Percentiles rank a stretch among this genome's conserved stretches.
These are phyloP conservation scores for Aspergillus panamensis DNA, from an alignment of 495 filamentous ascomycete genomes.

Conservation along the genomic window DNA sequence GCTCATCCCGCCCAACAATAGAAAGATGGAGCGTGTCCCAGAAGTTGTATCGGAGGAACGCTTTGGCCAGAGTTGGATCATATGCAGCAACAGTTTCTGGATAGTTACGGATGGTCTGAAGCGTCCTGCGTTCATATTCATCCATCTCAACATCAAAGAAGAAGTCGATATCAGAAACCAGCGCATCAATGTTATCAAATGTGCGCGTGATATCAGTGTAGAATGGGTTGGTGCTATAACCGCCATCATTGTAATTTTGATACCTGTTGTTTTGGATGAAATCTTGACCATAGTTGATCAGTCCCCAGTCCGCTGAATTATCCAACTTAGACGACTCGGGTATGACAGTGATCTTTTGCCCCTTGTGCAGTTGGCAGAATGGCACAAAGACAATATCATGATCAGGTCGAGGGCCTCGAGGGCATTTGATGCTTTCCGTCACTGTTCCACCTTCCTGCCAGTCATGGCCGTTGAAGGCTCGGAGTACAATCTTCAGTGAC, in stretches of 20 bases:
- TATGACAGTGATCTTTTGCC: not conserved
- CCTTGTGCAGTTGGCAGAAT: conserved; percentile 4
- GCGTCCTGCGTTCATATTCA: not conserved
- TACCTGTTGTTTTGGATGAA: conserved; percentile 14
- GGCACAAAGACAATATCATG: conserved; percentile 10
- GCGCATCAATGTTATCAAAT: conserved; percentile 4
- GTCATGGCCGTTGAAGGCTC: not conserved
- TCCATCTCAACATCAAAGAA: conserved; percentile 13
- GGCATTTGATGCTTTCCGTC: conserved; percentile 6
- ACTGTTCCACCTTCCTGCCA: conserved; percentile 12
- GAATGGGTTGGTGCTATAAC: not conserved
- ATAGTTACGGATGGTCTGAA: not conserved
- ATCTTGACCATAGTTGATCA: conserved; percentile 7
- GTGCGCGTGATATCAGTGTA: not conserved
- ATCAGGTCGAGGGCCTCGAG: not conserved
- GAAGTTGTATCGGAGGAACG: not conserved
- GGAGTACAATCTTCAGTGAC: not conserved
- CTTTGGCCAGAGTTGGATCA: not conserved
- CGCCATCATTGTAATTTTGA: not conserved
- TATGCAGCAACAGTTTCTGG: not conserved
- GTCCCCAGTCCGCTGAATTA: not conserved
- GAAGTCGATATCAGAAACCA: conserved; percentile 5
- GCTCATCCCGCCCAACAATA: not conserved
- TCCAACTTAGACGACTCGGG: not conserved
- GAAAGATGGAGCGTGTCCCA: not conserved